Base-by-base conservation (phyloP, 2,329 filamentous ascomycete species). In the Cytospora piceae region DNA sequence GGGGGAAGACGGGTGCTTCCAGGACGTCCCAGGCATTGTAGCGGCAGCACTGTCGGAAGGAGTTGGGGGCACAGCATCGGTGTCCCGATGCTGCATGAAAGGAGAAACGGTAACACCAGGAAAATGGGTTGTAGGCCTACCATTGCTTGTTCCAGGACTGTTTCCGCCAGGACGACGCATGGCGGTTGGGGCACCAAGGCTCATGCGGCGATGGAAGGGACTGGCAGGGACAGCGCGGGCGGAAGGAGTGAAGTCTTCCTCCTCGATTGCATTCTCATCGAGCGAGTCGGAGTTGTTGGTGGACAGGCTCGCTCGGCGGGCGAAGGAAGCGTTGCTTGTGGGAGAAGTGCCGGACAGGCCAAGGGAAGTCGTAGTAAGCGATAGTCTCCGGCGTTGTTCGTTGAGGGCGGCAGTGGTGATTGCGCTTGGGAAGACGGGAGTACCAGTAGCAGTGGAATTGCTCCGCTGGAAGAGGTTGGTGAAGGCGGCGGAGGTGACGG, bases 121-220 rank as follows among this genome's bases (percentile, higher is more conserved):
- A 70, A 73, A 72, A 67, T 78, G 73, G 63, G 74, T 72, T 77
- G 83, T 77, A 72, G 76, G 81, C 83, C 84, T 87, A 87, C 86
- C 87, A 80, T 86, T 86, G 61, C 65, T 55, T 74, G 79, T 77
- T 74, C 85, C 87, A 75, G 87, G 83, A 75, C 87, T 90, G 73
- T 81, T 82, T 73, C 83, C 82, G 42, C 79, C 79, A 62, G 81
- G 79, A 69, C 81, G 80, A 71, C 88, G 89, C 72, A 93, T 82
- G 70, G 91, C 91, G 76, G 93, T 87, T 17, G 66, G 49, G 68
- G 90, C 90, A 68, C 94, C 94, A 74, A 97, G 96, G 79, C 94
- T 97, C 82, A 97, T 89, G 66, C 94, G 90, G 71, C 94, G 90
- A 67, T 86, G 86, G 74, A 94, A 94, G 39, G 93, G 92, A 15